Base-by-base conservation (phyloP, 371 early-diverging fungal genomes). In the Entomophthora muscae region DNA sequence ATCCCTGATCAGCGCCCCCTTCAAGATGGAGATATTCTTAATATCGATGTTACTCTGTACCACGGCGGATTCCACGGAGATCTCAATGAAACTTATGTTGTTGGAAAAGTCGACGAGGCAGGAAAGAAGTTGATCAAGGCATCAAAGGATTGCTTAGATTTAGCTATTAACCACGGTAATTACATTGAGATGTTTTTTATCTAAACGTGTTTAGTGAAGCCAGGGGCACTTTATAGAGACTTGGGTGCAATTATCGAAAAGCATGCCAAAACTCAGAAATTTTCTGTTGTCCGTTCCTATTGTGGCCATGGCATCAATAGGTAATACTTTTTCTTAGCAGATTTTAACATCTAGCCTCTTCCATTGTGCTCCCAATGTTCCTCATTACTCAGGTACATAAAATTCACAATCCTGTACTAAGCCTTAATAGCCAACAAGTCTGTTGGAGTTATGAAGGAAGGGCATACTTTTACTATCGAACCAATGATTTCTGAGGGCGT, bases 401-500 rank as follows among this genome's bases (percentile, higher is more conserved):
- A 3, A 57, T 17, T 57, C 13, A 28, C 30, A 17, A 33, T 57
- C 22, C 28, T 63, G 21, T 26, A 31, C 29, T 51, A 29, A 32
- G 26, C 26, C 23, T 63, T 1, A 29, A 28, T 64, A 78, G 81
- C 83, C 65, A 93, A 95, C 73, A 93, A 93, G 80, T 92, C 95
- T 1, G 79, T 93, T 56, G 98, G 98, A 53, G 82, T 87, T 3
- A 85, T 91, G 83, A 88, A 88, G 71, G 82, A 88, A 24, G 98
- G 98, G 7, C 95, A 96, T 68, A 75, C 84, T 55, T 97, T 97
- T 67, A 97, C 98, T 5, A 97, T 97, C 63, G 96, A 97, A 71
- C 98, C 95, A 21, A 95, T 95, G 95, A 91, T 97, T 69, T 86
- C 83, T 66, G 91, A 88, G 70, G 95, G 78, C 27, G 64, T 72